Evolutionary conservation across 768 basidiomycete genomes (phyloP).

Genomic region (Hirschioporus abietinus): DNA sequence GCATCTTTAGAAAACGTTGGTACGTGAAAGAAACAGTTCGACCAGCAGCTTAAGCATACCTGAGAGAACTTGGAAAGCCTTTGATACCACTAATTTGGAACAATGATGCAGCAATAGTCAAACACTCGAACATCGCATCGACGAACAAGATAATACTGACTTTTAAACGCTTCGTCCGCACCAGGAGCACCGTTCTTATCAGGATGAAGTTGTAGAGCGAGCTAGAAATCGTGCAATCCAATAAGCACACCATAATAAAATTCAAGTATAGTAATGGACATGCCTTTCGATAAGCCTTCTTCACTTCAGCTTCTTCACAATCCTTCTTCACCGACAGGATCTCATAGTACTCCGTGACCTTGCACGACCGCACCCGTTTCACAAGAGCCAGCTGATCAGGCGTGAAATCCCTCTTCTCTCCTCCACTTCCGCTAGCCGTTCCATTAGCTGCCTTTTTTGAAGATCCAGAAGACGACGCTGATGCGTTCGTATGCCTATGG

Average conservation of each 20-base stretch:
- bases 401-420: constrained; percentile 82
- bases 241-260: constrained; percentile 1
- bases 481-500: constrained; percentile 44
- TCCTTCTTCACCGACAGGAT: constrained; percentile 76
- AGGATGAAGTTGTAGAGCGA: constrained; percentile 85
- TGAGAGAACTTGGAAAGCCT: constrained; percentile 93
- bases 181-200: constrained; percentile 97
- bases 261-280: constrained; percentile 13
- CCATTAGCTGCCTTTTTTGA: constrained; percentile 30
- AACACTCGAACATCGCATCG: neutral
- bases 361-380: constrained; percentile 79
- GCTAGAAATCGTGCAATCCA: constrained; percentile 33
- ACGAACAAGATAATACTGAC: constrained; percentile 40
- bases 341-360: constrained; percentile 88
- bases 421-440: constrained; percentile 57
- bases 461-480: constrained; percentile 22
- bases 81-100: constrained; percentile 76
- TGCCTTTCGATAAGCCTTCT: constrained; percentile 97
- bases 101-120: neutral
- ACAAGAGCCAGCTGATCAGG: constrained; percentile 79
- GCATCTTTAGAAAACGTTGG: constrained; percentile 44
- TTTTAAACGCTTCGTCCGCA: constrained; percentile 97
- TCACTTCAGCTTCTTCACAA: constrained; percentile 80
- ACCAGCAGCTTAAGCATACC: constrained; percentile 31
- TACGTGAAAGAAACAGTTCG: neutral